Base-by-base conservation (phyloP, 257 asterid genomes). In the Jasminum sambac region DNA sequence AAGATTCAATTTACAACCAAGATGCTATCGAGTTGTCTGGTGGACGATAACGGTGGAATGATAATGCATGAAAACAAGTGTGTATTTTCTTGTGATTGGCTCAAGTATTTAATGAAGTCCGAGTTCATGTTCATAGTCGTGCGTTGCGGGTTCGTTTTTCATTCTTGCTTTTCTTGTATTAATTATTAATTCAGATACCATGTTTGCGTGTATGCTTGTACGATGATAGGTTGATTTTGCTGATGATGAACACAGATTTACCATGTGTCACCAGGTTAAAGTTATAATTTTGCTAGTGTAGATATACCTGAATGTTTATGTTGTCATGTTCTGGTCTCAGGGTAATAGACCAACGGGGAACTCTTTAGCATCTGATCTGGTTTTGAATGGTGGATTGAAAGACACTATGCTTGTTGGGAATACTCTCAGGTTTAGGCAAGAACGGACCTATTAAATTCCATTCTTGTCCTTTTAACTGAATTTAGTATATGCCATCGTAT, bases 21-120 rank as follows among this genome's bases (percentile, higher is more conserved):
- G 90, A 90, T 36, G 98, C 97, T 8, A 77, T 92, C 7, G 95
- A 88, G 71, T 69, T 92, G 74, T 92, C 98, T 11, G 97, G 96
- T 44, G 96, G 97, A 46, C 77, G 96, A 85, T 92, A 61, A 86
- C 8, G 73, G 62, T 60, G 13, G n/a, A 21, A 11, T 23, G 74
- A 61, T 44, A 6, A 42, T 17, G 24, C 12, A 16, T 60, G 40
- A 64, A 26, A 36, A 63, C 73, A 30, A 46, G 72, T 44, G 12
- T 60, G 69, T 74, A 40, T 17, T 9, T 44, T 68, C 34, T 44
- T 50, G 44, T 65, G 60, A 50, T 11, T 10, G 41, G 55, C 16
- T 50, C 11, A 40, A 16, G 11, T 57, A 16, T 7, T 55, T 17
- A 5, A 36, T 44, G 70, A 67, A 48, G 74, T 72, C 34, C 63